Percentiles rank a stretch among this genome's conserved stretches.
phyloP scores from a whole-genome alignment of 2,329 filamentous ascomycete species.

The Trichoderma guizhouense region DNA sequence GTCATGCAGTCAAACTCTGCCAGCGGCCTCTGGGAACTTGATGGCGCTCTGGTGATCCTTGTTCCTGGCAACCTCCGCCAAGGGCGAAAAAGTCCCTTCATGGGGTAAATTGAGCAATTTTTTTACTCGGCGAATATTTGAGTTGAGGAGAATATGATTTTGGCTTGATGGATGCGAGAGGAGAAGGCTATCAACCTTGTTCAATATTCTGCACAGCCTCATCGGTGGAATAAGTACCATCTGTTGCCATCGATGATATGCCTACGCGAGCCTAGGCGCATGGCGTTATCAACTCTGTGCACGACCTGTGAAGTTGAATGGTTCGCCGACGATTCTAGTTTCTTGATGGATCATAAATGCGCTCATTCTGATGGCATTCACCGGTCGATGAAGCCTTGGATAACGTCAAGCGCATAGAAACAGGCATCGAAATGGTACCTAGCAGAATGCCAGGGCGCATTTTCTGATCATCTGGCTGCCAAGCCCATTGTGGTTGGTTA shows the following conservation, averaged over 20 bases:
- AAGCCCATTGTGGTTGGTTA: neutral
- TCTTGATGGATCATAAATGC: neutral
- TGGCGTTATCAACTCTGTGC: neutral
- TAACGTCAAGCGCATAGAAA: neutral
- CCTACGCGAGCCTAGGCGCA: neutral
- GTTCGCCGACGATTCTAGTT: neutral
- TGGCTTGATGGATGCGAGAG: neutral
- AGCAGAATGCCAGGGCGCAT: neutral
- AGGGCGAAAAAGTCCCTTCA: neutral
- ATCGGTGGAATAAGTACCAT: neutral
- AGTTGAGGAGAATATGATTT: neutral
- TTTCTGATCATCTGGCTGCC: neutral
- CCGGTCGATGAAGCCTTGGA: neutral
- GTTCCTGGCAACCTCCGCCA: neutral
- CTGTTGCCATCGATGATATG: neutral
- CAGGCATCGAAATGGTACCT: neutral
- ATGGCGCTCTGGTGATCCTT: neutral
- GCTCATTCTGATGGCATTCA: neutral
- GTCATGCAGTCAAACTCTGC: neutral
- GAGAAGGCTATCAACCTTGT: constrained; percentile 1
- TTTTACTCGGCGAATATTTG: neutral
- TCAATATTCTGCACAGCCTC: constrained; percentile 17
- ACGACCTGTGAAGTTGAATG: neutral
- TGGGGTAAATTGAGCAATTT: neutral
- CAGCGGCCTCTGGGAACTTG: neutral